phyloP scores from a whole-genome alignment of 139 green algal species.

The Auxenochlorella pyrenoidosa region DNA sequence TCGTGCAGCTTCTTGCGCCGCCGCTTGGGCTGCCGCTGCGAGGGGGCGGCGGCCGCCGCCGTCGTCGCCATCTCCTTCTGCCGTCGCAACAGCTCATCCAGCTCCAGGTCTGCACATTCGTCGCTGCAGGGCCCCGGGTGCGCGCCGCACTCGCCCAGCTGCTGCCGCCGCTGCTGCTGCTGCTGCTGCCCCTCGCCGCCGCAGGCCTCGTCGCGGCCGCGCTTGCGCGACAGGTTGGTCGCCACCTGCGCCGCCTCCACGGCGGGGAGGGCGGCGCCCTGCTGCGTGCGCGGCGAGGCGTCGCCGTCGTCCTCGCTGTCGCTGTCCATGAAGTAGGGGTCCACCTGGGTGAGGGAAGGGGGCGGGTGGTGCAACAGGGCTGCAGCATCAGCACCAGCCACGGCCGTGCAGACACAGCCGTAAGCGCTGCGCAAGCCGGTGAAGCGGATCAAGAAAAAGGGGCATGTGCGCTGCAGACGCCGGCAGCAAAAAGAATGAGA shows the following conservation, averaged over 20 bases:
- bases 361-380: too few species aligned
- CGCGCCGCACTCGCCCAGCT: slow-evolving; percentile 8
- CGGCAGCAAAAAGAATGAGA: too few species aligned
- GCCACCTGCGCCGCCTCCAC: neutral
- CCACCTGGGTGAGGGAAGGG: slow-evolving; percentile 56
- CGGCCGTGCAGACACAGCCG: too few species aligned
- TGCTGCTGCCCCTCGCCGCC: neutral
- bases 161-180: neutral
- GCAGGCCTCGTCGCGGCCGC: neutral
- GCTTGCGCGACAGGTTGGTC: neutral
- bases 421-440: too few species aligned
- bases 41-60: neutral
- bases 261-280: neutral
- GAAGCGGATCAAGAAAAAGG: too few species aligned
- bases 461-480: too few species aligned
- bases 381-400: too few species aligned
- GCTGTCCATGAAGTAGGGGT: slow-evolving; percentile 76
- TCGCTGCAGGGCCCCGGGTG: slow-evolving; percentile 32
- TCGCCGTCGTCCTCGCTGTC: slow-evolving; percentile 67
- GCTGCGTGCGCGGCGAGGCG: neutral
- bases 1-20: slow-evolving; percentile 78
- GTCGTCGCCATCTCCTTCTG: neutral
- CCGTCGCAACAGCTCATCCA: slow-evolving; percentile 4
- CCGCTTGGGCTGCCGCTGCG: slow-evolving; percentile 67
- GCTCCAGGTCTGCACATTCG: neutral